Conservation (phyloP, 805 yeast species). For the Wickerhamomyces subpelliculosus region DNA sequence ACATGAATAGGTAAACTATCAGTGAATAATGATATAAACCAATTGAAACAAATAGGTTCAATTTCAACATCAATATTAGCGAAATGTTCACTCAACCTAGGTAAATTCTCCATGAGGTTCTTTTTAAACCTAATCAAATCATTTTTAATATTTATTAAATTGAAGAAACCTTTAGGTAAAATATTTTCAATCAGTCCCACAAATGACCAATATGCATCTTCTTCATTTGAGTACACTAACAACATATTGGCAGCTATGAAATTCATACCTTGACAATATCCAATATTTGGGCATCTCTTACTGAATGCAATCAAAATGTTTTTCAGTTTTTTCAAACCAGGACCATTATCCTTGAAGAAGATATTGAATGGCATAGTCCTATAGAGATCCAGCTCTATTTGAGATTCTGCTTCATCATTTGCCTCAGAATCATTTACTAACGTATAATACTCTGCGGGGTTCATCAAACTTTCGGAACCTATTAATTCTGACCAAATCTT, state of each 20-base stretch:
- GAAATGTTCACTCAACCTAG: slow-evolving; percentile 33
- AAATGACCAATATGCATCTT: slow-evolving; percentile 49
- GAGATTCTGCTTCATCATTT: slow-evolving; percentile 32
- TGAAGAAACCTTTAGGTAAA: slow-evolving; percentile 37
- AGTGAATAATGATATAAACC: slow-evolving; percentile 52
- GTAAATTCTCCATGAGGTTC: slow-evolving; percentile 31
- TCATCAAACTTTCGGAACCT: slow-evolving; percentile 36
- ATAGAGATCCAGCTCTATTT: slow-evolving; percentile 45
- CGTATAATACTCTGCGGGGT: slow-evolving; percentile 41
- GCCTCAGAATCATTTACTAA: slow-evolving; percentile 18
- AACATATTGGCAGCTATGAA: slow-evolving; percentile 47
- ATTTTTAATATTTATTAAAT: slow-evolving; percentile 27
- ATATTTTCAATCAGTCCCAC: slow-evolving; percentile 42
- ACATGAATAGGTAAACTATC: slow-evolving; percentile 44
- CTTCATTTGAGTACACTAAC: slow-evolving; percentile 36
- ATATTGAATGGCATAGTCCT: slow-evolving; percentile 50
- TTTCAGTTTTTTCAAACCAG: slow-evolving; percentile 41
- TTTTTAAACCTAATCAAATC: slow-evolving; percentile 33
- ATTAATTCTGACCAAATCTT: slow-evolving; percentile 48
- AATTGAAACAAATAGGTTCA: slow-evolving; percentile 44
- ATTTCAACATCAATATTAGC: slow-evolving; percentile 31
- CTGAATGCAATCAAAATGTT: slow-evolving; percentile 44
- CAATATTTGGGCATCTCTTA: slow-evolving; percentile 38
- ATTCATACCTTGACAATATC: slow-evolving; percentile 59
- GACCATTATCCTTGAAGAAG: slow-evolving; percentile 47